phyloP scores from a whole-genome alignment of 257 asterid species.

The Plantago major region DNA sequence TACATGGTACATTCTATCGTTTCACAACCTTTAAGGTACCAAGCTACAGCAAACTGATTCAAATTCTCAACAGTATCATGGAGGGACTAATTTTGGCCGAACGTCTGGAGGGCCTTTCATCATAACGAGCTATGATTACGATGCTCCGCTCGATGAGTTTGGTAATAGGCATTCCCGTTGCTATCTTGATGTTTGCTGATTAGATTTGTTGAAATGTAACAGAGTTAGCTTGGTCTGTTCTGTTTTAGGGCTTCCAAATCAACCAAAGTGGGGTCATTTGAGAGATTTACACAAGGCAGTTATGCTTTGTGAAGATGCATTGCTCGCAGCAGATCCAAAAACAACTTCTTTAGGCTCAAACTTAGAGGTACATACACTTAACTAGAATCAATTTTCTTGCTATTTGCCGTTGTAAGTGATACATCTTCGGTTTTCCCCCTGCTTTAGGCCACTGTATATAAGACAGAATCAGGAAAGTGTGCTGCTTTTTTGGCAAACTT shows the following conservation, averaged over 20 bases:
- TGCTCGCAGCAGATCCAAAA: slow-evolving; percentile 51
- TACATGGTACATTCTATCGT: slow-evolving; percentile 60
- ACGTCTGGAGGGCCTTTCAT: slow-evolving; percentile 85
- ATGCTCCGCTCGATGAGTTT: slow-evolving; percentile 92
- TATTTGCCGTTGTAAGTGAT: not conserved
- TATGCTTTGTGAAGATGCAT: slow-evolving; percentile 59
- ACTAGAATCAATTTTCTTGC: not conserved
- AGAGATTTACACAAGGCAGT: slow-evolving; percentile 57
- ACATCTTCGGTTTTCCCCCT: slow-evolving; percentile 3
- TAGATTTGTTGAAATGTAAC: not conserved
- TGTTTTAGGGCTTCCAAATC: slow-evolving; percentile 38
- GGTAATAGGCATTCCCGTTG: slow-evolving; percentile 35
- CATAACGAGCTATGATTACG: slow-evolving; percentile 83
- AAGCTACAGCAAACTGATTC: not conserved
- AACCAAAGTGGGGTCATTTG: slow-evolving; percentile 62
- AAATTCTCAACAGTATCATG: slow-evolving; percentile 58
- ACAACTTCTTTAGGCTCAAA: slow-evolving; percentile 41
- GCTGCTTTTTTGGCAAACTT: slow-evolving; percentile 76
- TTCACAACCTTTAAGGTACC: not conserved
- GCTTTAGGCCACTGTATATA: slow-evolving; percentile 65
- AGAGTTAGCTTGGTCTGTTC: slow-evolving; percentile 12
- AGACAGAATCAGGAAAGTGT: slow-evolving; percentile 62
- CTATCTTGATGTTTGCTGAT: not conserved
- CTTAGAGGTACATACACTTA: slow-evolving; percentile 35
- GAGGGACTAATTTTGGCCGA: slow-evolving; percentile 91